phyloP scores from a whole-genome alignment of 148 eudicot species.

The Chenopodium quinoa region DNA sequence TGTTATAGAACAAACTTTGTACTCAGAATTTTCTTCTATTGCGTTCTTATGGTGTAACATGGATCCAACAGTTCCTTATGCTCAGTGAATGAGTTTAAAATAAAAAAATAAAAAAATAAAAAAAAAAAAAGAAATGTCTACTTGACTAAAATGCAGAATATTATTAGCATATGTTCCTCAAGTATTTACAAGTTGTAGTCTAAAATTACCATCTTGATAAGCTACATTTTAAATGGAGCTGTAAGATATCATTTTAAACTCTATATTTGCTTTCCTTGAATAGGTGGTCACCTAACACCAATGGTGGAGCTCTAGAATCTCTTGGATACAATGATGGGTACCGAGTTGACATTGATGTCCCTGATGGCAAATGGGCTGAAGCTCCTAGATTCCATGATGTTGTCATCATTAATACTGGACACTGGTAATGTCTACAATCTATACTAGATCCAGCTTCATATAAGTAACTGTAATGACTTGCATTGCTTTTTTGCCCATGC shows the following conservation, averaged over 20 bases:
- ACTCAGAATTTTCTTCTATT: not conserved
- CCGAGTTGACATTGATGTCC: conserved; percentile 84
- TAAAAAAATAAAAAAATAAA: not conserved
- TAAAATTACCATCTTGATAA: not conserved
- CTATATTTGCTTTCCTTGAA: conserved; percentile 10
- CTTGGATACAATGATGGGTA: conserved; percentile 91
- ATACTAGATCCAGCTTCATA: not conserved
- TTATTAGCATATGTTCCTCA: not conserved
- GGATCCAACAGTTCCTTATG: not conserved
- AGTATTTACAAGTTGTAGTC: not conserved
- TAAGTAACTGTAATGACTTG: not conserved
- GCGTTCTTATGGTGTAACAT: too few relatives aligned
- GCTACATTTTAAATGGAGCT: not conserved
- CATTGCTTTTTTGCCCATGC: not conserved
- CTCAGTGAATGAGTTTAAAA: not conserved
- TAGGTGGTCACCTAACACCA: conserved; percentile 73
- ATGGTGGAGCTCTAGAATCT: conserved; percentile 65
- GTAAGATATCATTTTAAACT: not conserved
- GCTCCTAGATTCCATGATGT: conserved; percentile 84
- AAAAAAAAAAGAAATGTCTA: not conserved
- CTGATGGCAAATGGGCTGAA: conserved; percentile 81
- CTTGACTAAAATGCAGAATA: not conserved
- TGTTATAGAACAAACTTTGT: not conserved
- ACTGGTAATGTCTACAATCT: conserved; percentile 53
- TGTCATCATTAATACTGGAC: conserved; percentile 88